Base-by-base conservation (phyloP, 148 eudicot genomes). In the Dianthus caryophyllus region DNA sequence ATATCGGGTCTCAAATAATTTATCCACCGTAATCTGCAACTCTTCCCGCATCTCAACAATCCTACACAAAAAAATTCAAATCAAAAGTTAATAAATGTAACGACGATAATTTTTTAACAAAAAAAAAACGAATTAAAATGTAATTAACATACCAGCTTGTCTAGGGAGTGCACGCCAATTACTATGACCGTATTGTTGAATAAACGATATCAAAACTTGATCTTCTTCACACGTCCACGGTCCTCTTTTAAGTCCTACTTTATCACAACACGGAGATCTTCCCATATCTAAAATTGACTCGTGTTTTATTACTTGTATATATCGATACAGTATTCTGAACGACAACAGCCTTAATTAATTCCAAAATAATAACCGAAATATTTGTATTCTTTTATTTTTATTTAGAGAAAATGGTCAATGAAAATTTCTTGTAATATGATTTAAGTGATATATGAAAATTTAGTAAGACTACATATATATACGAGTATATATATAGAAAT, bases 11-110 rank as follows among this genome's bases (percentile, higher is more conserved):
- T 73, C 67, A 88, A 51, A 60, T 88, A 88, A 44, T 88, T 88
- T 3, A 65, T 86, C 96, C 96, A 89, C 12, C 96, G 76, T 9
- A 89, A 78, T 65, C 96, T 76, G 74, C 96, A 89, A 73, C 96
- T 89, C 69, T 89, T 89, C 58, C 96, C 96, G 61, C 96, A 89
- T 64, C 96, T 73, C 55, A 84, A 50, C 31, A 88, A 80, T 16
- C 96, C 90, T 88, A 22, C 44, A 78, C 15, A 7, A 39, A 14
- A 31, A 33, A 24, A 1, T n/a, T 18, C 21, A 2, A 41, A 22
- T 36, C n/a, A 33, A 29, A 11, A 17, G 33, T 20, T 15, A 26
- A n/a, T 15, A 57, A 1, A 30, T 30, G 29, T 29, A 17, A 24
- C 1, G 24, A 14, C 24, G 9, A 1, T 33, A n/a, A 63, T 73